Base-by-base conservation (phyloP, 2,329 filamentous ascomycete species). In the Cladosporium oxysporum region DNA sequence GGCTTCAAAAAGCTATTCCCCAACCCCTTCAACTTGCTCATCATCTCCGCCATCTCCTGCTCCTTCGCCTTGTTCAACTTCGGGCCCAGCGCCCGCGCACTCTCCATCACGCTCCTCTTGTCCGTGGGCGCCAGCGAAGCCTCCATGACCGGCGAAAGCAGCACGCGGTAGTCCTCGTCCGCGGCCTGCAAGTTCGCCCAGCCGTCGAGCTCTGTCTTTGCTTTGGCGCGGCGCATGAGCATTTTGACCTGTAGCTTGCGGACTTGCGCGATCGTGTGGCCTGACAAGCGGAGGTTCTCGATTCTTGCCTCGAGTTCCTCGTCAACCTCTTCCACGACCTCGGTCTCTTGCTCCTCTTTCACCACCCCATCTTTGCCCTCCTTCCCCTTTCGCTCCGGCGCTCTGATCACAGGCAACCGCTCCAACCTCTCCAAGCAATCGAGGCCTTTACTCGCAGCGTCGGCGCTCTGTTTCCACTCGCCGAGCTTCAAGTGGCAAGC, bases 31-130 rank as follows among this genome's bases (percentile, higher is more conserved):
- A 99, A 80, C 81, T 98, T 97, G 21, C 90, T 91, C 93, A 97
- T 96, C 93, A 98, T 97, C 80, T 99, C 94, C 2, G 86, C 89
- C 86, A 95, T 92, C 79, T 99, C 95, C 71, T 85, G 86, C 74
- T 97, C 90, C 79, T 93, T 92, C 1, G 93, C 93, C 21, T 85
- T 86, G 69, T 94, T 91, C 59, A 92, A 85, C 68, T 85, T 84
- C 1, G 84, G 81, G 1, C 92, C 91, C 47, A 98, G 79, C 26
- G 82, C 80, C 16, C 83, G 78, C 66, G 96, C 81, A 71, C 92
- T 90, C 31, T 82, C 79, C 62, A 87, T 83, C 1, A 96, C 90
- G 18, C 90, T 85, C 72, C 84, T 88, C 75, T 81, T 82, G 73
- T 97, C 93, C 10, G 87, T 83, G 0, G 83, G 73, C 0, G 87